These are phyloP conservation scores for Irpex sp. DNA, from an alignment of 1,284 basidiomycete genomes.

Conservation along the genomic window DNA sequence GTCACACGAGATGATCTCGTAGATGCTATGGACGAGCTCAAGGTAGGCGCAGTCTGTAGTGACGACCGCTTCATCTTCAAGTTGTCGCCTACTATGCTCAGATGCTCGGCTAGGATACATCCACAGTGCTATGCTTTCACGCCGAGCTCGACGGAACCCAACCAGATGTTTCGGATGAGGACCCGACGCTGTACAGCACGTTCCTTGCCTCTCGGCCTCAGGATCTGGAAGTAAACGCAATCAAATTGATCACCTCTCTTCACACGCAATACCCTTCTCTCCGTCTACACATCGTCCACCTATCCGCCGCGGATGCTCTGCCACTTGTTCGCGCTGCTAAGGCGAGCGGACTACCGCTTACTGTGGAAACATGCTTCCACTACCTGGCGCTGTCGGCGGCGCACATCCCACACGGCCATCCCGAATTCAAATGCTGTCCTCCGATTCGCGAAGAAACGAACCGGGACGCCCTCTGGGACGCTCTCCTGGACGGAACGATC, in stretches of 20 bases:
- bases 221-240: slow-evolving; percentile 73
- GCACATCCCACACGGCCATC: slow-evolving; percentile 63
- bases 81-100: too few relatives aligned
- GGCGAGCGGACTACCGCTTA: slow-evolving; percentile 60
- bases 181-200: slow-evolving; percentile 67
- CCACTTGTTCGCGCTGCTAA: slow-evolving; percentile 71
- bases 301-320: slow-evolving; percentile 81
- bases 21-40: slow-evolving; percentile 68
- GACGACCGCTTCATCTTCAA: too few relatives aligned
- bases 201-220: slow-evolving; percentile 84
- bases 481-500: slow-evolving; percentile 75
- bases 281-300: slow-evolving; percentile 90
- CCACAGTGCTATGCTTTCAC: slow-evolving; percentile 82
- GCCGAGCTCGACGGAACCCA: slow-evolving; percentile 67
- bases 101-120: slow-evolving; percentile 43
- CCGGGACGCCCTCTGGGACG: slow-evolving; percentile 75
- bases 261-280: slow-evolving; percentile 61
- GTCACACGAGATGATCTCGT: slow-evolving; percentile 71
- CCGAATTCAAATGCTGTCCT: slow-evolving; percentile 94
- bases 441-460: slow-evolving; percentile 79
- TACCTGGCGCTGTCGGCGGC: slow-evolving; percentile 75
- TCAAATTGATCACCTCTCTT: slow-evolving; percentile 68
- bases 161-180: slow-evolving; percentile 16
- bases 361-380: slow-evolving; percentile 94
- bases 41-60: slow-evolving; percentile 40